Evolutionary conservation across 305 asterid species (phyloP).

Genomic region (Fraxinus greggii): DNA sequence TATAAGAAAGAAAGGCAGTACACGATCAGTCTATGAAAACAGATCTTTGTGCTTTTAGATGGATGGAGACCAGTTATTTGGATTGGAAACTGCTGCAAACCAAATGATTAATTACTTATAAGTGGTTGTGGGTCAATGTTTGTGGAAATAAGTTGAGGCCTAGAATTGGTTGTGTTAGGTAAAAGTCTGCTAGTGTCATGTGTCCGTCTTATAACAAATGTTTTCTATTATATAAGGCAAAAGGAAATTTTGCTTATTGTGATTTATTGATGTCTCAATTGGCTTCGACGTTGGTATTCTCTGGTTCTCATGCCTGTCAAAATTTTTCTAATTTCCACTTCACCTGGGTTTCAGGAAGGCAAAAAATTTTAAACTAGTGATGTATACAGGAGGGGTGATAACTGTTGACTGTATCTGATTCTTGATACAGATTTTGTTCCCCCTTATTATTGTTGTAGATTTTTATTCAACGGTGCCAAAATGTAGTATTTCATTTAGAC

Average conservation of each 20-base stretch:
- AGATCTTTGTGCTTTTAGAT: background rate
- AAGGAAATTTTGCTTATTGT: background rate
- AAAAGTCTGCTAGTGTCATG: background rate
- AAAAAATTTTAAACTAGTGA: background rate
- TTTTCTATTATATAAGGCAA: background rate
- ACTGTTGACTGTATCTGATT: background rate
- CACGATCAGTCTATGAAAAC: background rate
- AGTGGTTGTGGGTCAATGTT: background rate
- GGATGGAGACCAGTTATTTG: background rate
- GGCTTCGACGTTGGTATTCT: background rate
- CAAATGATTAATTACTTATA: background rate
- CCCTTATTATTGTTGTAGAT: conserved; percentile 2
- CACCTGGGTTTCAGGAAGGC: background rate
- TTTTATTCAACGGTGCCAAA: conserved; percentile 1
- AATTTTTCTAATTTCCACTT: background rate
- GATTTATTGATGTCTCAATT: background rate
- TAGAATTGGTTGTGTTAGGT: background rate
- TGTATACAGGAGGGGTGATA: background rate
- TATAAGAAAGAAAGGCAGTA: background rate
- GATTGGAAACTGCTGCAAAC: background rate
- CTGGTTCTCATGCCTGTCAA: background rate
- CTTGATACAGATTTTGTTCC: background rate
- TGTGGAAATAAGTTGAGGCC: background rate
- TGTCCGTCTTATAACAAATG: background rate
- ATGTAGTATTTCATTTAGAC: background rate